These are phyloP conservation scores for Xylariaceae sp. DNA, from an alignment of 2,329 filamentous ascomycete genomes.

Conservation along the genomic window DNA sequence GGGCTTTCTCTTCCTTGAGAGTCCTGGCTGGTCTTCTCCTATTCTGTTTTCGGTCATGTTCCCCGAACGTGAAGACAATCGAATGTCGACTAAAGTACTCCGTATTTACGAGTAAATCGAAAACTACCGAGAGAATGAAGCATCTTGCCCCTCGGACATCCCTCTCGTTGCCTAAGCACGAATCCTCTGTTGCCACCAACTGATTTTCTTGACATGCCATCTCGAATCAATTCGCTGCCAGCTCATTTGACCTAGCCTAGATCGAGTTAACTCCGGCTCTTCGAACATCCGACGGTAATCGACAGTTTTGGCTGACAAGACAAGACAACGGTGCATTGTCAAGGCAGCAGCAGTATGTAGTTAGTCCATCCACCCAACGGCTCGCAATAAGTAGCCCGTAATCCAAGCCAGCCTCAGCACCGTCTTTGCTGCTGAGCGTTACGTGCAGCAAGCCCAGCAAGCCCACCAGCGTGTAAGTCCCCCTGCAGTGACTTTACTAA, in stretches of 20 bases:
- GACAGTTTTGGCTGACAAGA: too few species aligned
- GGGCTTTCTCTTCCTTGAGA: background rate
- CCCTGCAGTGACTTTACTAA: background rate
- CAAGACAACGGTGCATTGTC: too few species aligned
- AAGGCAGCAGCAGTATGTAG: too few species aligned
- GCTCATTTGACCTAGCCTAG: background rate
- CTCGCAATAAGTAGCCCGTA: background rate
- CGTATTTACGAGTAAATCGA: too few species aligned
- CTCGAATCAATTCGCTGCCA: background rate
- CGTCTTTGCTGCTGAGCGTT: constrained; percentile 1
- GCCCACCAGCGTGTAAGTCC: background rate
- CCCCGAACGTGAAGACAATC: too few species aligned
- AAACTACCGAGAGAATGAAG: background rate
- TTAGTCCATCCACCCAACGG: too few species aligned
- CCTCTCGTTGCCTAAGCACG: too few species aligned
- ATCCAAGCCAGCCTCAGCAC: background rate
- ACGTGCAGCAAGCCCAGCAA: constrained; percentile 9
- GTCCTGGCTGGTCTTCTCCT: background rate
- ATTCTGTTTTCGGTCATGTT: background rate
- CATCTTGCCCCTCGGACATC: background rate
- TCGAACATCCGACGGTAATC: too few species aligned
- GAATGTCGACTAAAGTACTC: too few species aligned
- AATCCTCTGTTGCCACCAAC: background rate
- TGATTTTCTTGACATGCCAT: background rate
- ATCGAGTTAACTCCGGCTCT: background rate